Base-by-base conservation (phyloP, 2,329 filamentous ascomycete genomes). In the Zymoseptoria ardabiliae region DNA sequence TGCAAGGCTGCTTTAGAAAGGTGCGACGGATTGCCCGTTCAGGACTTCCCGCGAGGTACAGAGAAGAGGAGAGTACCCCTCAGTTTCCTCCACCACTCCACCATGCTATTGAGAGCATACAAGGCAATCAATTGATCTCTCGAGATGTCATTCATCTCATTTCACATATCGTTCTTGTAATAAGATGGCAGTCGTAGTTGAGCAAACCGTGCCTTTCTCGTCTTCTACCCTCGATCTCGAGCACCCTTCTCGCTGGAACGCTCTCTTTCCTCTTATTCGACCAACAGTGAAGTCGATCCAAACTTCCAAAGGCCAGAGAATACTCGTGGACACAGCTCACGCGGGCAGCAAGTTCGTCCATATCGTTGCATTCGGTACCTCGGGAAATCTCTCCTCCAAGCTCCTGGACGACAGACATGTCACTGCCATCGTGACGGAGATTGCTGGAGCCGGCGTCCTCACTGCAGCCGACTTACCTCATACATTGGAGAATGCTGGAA, bases 161-260 rank as follows among this genome's bases (percentile, higher is more conserved):
- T 53, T 21, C 25, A 49, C n/a, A 22, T 30, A 52, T 54, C 25
- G 35, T 41, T 22, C 23, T 58, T 25, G 57, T 23, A 23, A 58
- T 23, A 23, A 58, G 20, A 74, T 74, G 72, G 66, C 71, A 30
- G 66, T 74, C n/a, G 68, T 72, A 19, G 71, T 73, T 45, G 68
- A 71, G 45, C 72, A 72, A 59, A 74, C 72, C 2, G 66, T 73
- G 17, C 72, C 72, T 2, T 73, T 72, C 59, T 57, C 63, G 8
- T 51, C 63, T 2, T 35, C 62, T 35, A 56, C 62, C 20, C 65
- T 74, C 17, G 69, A 72, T 45, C 66, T 72, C 30, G 62, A 66
- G 19, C 72, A 69, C 50, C 57, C 70, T 7, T 53, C 63, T 10
- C 64, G 72, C 57, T 74, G 72, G 72, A 71, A 66, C 55, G 64